Evolutionary conservation across 352 stramenopile genomes (phyloP).

Genomic region (Pythium plurisporium): DNA sequence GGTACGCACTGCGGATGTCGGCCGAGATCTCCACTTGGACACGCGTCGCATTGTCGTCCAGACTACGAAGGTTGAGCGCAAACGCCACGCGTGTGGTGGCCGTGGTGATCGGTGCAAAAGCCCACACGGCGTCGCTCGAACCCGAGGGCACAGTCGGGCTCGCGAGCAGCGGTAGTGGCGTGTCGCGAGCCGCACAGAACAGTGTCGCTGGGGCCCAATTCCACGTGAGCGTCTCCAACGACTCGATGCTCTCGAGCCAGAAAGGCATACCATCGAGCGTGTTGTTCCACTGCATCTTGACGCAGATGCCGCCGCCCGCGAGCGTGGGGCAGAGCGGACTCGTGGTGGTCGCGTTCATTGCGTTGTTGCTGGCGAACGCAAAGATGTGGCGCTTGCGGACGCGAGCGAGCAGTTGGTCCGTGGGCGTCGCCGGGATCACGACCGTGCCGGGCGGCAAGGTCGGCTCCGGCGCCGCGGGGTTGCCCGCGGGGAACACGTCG

Average conservation of each 20-base stretch:
- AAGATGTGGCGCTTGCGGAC: slow-evolving; percentile 44
- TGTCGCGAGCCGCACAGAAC: slow-evolving; percentile 27
- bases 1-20: slow-evolving; percentile 30
- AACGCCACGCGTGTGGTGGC: slow-evolving; percentile 30
- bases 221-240: slow-evolving; percentile 34
- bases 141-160: slow-evolving; percentile 25
- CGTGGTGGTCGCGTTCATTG: background rate
- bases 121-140: slow-evolving; percentile 30
- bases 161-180: slow-evolving; percentile 11
- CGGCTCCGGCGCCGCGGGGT: slow-evolving; percentile 24
- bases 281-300: slow-evolving; percentile 46
- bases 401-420: slow-evolving; percentile 26
- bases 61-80: slow-evolving; percentile 40
- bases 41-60: slow-evolving; percentile 40
- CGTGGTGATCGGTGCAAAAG: slow-evolving; percentile 17
- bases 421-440: slow-evolving; percentile 29
- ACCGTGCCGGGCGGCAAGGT: slow-evolving; percentile 9
- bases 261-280: slow-evolving; percentile 28
- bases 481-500: slow-evolving; percentile 35
- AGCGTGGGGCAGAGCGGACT: background rate
- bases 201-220: slow-evolving; percentile 30
- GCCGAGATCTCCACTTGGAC: slow-evolving; percentile 47
- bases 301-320: slow-evolving; percentile 25
- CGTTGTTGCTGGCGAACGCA: slow-evolving; percentile 12
- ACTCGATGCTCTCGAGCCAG: slow-evolving; percentile 54